Evolutionary conservation across 169 alveolate genomes (phyloP).

Genomic region (Babesia ovis): DNA sequence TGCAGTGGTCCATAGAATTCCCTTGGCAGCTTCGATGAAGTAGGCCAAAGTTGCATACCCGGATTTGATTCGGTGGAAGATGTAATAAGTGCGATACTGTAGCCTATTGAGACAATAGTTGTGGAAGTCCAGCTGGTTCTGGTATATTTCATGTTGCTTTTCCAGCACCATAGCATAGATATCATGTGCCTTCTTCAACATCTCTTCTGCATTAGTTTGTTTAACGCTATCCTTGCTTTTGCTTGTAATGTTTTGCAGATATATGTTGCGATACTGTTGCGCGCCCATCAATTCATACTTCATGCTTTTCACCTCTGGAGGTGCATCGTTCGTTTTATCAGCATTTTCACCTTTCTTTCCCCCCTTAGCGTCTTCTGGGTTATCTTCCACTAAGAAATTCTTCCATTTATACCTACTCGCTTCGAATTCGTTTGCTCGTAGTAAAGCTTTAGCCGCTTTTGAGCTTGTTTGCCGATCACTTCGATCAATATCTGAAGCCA

Average conservation of each 20-base stretch:
- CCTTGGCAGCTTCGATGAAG: conserved; percentile 40
- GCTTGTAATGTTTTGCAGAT: background rate
- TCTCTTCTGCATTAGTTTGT: background rate
- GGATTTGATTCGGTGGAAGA: conserved; percentile 11
- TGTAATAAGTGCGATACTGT: conserved; percentile 38
- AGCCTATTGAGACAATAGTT: conserved; percentile 55
- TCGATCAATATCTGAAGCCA: conserved; percentile 47
- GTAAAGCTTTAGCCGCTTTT: conserved; percentile 44
- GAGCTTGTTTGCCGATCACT: conserved; percentile 60
- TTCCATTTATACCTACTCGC: conserved; percentile 31
- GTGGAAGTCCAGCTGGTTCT: conserved; percentile 55
- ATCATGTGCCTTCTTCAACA: conserved; percentile 13
- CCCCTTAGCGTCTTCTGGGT: background rate
- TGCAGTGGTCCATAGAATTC: conserved; percentile 22
- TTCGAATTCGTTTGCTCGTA: conserved; percentile 17
- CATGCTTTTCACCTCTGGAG: conserved; percentile 44
- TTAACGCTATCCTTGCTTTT: background rate
- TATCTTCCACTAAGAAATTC: conserved; percentile 35
- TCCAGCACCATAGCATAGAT: conserved; percentile 26
- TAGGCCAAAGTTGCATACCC: conserved; percentile 16
- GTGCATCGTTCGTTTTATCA: conserved; percentile 15
- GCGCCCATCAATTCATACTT: conserved; percentile 40
- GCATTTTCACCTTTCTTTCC: background rate
- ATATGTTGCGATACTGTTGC: conserved; percentile 1
- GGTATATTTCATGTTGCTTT: conserved; percentile 33